phyloP scores from a whole-genome alignment of 2,329 filamentous ascomycete genomes.

The Cladophialophora immunda region DNA sequence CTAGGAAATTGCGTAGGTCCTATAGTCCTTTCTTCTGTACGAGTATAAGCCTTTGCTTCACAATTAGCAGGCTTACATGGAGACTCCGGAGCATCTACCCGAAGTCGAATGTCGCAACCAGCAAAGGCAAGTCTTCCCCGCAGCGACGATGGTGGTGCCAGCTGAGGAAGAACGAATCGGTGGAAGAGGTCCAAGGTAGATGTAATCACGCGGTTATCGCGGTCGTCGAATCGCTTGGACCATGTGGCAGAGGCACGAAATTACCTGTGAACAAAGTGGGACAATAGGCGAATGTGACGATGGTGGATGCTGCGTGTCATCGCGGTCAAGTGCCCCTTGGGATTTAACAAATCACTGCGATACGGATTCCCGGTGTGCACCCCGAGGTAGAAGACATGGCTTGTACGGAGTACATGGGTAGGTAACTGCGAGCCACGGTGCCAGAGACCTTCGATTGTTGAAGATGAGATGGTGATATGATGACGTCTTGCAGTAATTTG shows the following conservation, averaged over 20 bases:
- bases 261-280: background rate
- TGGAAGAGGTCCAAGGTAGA: background rate
- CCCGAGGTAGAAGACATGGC: background rate
- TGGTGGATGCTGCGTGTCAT: background rate
- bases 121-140: background rate
- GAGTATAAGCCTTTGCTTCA: background rate
- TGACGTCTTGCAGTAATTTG: conserved; percentile 16
- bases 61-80: background rate
- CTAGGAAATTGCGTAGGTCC: background rate
- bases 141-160: background rate
- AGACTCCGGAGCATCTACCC: background rate
- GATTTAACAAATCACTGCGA: background rate
- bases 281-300: background rate
- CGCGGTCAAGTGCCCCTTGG: background rate
- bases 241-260: conserved; percentile 8
- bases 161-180: background rate
- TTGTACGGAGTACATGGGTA: background rate
- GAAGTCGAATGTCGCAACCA: background rate
- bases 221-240: background rate
- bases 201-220: background rate
- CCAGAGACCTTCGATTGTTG: background rate
- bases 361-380: background rate
- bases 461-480: background rate
- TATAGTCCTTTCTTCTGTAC: background rate
- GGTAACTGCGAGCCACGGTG: background rate